Percentiles rank a stretch among this genome's conserved stretches.
Evolutionary conservation across 768 basidiomycete genomes (phyloP).

Genomic region (Clitopilus hobsonii): DNA sequence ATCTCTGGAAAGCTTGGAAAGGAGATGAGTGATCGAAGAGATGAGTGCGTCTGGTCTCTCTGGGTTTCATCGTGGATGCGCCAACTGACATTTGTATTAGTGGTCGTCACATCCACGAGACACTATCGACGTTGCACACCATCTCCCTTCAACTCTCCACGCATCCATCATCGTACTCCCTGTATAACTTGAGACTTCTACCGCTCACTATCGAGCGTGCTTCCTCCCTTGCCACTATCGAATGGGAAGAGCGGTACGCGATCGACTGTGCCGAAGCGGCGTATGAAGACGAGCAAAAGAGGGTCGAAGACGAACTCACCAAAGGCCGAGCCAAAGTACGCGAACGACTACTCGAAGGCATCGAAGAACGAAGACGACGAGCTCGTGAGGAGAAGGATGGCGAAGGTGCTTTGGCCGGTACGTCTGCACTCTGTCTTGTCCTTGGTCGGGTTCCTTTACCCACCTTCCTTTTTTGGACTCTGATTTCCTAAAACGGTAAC

Average conservation of each 20-base stretch:
- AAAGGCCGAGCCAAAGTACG: slow-evolving; percentile 70
- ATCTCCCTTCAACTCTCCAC: slow-evolving; percentile 60
- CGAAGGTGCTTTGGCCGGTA: slow-evolving; percentile 72
- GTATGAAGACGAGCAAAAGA: slow-evolving; percentile 73
- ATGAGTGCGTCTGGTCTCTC: slow-evolving; percentile 54
- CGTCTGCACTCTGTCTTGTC: slow-evolving; percentile 14
- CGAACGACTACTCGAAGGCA: slow-evolving; percentile 76
- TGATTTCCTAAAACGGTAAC: slow-evolving; percentile 4
- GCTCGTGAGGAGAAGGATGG: slow-evolving; percentile 89
- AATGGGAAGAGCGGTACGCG: slow-evolving; percentile 64
- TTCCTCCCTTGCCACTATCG: slow-evolving; percentile 62
- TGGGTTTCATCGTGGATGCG: slow-evolving; percentile 5
- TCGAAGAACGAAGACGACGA: slow-evolving; percentile 73
- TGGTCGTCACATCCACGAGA: slow-evolving; percentile 59
- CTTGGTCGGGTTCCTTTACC: no score
- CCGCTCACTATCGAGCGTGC: slow-evolving; percentile 75
- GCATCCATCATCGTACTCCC: slow-evolving; percentile 58
- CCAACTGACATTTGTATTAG: slow-evolving; percentile 23
- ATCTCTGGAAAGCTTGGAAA: slow-evolving; percentile 65
- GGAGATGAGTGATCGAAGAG: slow-evolving; percentile 69
- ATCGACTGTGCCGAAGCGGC: slow-evolving; percentile 63
- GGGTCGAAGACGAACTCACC: slow-evolving; percentile 81
- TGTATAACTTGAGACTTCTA: slow-evolving; percentile 70
- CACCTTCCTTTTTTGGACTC: no score
- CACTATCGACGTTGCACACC: slow-evolving; percentile 53